A percentile compares a stretch with the other conserved stretches of the same genome.
phyloP scores from a whole-genome alignment of 768 basidiomycete species.

The Russula dissimulans region DNA sequence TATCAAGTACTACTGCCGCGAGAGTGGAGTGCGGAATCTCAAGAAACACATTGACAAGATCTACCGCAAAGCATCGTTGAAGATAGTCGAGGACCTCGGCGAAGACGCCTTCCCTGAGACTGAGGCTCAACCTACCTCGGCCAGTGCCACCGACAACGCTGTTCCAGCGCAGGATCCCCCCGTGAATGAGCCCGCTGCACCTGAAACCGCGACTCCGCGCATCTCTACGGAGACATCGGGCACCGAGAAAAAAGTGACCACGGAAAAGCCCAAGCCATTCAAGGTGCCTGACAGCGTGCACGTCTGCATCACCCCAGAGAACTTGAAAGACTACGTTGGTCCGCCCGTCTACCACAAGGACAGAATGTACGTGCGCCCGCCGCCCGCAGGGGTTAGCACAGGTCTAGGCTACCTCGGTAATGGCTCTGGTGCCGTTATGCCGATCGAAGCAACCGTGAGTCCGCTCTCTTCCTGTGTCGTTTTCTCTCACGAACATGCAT shows the following conservation, averaged over 20 bases:
- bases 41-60: conserved; percentile 99
- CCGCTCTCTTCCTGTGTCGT: neutral
- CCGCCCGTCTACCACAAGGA: conserved; percentile 95
- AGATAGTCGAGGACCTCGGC: conserved; percentile 82
- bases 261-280: conserved; percentile 70
- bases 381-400: conserved; percentile 89
- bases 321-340: conserved; percentile 93
- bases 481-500: neutral
- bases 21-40: conserved; percentile 91
- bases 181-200: conserved; percentile 30
- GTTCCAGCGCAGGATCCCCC: conserved; percentile 47
- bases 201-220: conserved; percentile 21
- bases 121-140: conserved; percentile 20
- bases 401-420: conserved; percentile 95
- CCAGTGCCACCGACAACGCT: conserved; percentile 24
- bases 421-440: conserved; percentile 95
- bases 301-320: conserved; percentile 75
- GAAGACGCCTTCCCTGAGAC: conserved; percentile 81
- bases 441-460: conserved; percentile 85
- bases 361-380: conserved; percentile 68
- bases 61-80: conserved; percentile 91
- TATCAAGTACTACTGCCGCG: conserved; percentile 95
- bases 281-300: conserved; percentile 70
- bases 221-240: conserved; percentile 13
- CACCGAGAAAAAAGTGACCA: conserved; percentile 50